Percentiles rank a stretch among this genome's conserved stretches.
Conservation (phyloP, 345 rosid species). For the Euclidium syriacum region DNA sequence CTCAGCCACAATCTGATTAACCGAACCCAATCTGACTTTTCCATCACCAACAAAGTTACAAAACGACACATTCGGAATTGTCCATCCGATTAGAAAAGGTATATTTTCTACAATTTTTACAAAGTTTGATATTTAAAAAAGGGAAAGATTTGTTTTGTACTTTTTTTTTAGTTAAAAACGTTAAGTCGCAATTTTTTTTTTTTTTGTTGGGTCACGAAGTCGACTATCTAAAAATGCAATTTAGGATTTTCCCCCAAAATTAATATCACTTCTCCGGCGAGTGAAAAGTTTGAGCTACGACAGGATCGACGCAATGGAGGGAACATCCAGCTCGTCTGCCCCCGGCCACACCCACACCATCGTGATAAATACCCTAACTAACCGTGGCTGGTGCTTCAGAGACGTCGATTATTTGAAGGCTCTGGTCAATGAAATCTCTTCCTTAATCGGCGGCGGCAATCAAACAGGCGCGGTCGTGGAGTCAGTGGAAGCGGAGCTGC, state of each 20-base stretch:
- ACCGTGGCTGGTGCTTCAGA: conserved; percentile 70
- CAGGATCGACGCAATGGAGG: conserved; percentile 24
- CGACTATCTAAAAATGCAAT: too few relatives aligned
- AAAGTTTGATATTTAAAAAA: too few relatives aligned
- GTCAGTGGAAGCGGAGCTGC: conserved; percentile 64
- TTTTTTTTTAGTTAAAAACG: too few relatives aligned
- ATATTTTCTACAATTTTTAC: too few relatives aligned
- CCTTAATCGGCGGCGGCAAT: conserved; percentile 42
- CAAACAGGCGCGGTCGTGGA: conserved; percentile 40
- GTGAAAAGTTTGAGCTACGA: neutral
- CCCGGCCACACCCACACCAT: conserved; percentile 10
- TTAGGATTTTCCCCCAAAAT: neutral
- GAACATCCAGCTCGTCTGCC: conserved; percentile 23
- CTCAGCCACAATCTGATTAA: too few relatives aligned
- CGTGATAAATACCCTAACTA: conserved; percentile 46
- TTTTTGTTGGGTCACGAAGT: too few relatives aligned
- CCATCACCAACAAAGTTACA: too few relatives aligned
- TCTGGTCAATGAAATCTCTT: conserved; percentile 31
- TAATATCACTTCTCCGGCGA: neutral
- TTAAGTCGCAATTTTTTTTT: too few relatives aligned
- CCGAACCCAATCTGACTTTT: too few relatives aligned
- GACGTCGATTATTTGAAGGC: conserved; percentile 41
- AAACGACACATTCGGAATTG: too few relatives aligned
- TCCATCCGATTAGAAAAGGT: too few relatives aligned
- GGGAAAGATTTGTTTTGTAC: too few relatives aligned